phyloP scores from a whole-genome alignment of 352 stramenopile species.

The Elongisporangium senticosum region DNA sequence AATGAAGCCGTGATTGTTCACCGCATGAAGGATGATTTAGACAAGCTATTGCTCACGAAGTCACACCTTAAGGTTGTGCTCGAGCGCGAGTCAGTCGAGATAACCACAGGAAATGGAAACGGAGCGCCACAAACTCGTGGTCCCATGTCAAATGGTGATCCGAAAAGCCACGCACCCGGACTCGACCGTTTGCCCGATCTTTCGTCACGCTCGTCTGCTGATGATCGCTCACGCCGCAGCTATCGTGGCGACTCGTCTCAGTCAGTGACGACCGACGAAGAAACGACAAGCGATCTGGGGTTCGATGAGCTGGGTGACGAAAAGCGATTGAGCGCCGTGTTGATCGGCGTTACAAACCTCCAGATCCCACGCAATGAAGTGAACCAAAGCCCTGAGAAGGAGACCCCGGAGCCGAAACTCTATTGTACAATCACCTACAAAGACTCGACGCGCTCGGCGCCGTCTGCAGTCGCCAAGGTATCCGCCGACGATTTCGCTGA shows the following conservation, averaged over 20 bases:
- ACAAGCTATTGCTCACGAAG: conserved; percentile 57
- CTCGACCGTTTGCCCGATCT: conserved; percentile 6
- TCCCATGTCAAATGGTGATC: background rate
- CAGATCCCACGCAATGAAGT: conserved; percentile 48
- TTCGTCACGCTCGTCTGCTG: conserved; percentile 3
- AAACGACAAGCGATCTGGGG: conserved; percentile 49
- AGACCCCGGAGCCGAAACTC: conserved; percentile 48
- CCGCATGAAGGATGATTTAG: conserved; percentile 39
- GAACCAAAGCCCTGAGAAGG: conserved; percentile 17
- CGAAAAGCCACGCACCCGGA: conserved; percentile 4
- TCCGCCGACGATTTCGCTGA: conserved; percentile 13
- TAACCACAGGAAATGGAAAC: conserved; percentile 42
- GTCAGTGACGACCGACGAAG: conserved; percentile 56
- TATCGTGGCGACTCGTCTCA: conserved; percentile 8
- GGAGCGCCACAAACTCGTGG: background rate
- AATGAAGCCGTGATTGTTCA: background rate
- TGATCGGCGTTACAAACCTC: conserved; percentile 72
- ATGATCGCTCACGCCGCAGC: conserved; percentile 7
- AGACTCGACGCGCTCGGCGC: conserved; percentile 66
- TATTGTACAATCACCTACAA: conserved; percentile 82
- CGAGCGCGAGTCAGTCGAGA: conserved; percentile 67
- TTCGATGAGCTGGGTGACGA: conserved; percentile 65
- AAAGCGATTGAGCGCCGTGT: conserved; percentile 61
- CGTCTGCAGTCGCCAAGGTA: conserved; percentile 56
- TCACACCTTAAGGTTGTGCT: conserved; percentile 60